Conservation (phyloP, 2,329 filamentous ascomycete species). For the Tolypocladium tropicale region DNA sequence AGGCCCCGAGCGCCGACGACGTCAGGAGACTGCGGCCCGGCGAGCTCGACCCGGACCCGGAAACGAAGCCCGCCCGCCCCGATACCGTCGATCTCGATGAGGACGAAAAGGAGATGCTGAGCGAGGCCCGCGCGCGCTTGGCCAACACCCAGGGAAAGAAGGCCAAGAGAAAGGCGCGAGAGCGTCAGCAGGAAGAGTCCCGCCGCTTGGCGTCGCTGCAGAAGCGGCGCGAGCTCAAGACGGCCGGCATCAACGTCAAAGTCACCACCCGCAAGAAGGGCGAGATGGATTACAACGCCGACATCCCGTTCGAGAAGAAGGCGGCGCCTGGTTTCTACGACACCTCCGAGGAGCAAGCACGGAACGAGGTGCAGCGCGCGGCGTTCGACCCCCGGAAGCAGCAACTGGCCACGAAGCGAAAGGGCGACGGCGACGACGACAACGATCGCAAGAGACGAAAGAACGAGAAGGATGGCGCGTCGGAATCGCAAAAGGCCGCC, state of each 20-base stretch:
- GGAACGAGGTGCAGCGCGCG: slow-evolving; percentile 75
- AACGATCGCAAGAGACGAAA: slow-evolving; percentile 79
- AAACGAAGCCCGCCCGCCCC: slow-evolving; percentile 88
- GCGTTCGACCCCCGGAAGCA: slow-evolving; percentile 89
- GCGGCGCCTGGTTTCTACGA: slow-evolving; percentile 87
- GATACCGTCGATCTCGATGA: slow-evolving; percentile 98
- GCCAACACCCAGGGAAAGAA: slow-evolving; percentile 99
- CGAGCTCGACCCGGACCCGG: slow-evolving; percentile 93
- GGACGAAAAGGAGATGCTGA: slow-evolving; percentile 99
- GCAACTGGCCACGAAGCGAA: slow-evolving; percentile 83
- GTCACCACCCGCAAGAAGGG: slow-evolving; percentile 84
- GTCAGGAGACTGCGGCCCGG: slow-evolving; percentile 81
- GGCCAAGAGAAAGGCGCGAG: slow-evolving; percentile 92
- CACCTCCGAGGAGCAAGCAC: slow-evolving; percentile 68
- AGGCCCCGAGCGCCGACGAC: slow-evolving; percentile 85
- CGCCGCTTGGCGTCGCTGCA: slow-evolving; percentile 81
- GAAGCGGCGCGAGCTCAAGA: slow-evolving; percentile 93
- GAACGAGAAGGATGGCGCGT: slow-evolving; percentile 73
- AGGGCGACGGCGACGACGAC: slow-evolving; percentile 80
- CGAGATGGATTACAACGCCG: slow-evolving; percentile 99
- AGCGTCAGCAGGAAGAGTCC: slow-evolving; percentile 91
- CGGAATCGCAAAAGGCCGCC: slow-evolving; percentile 73
- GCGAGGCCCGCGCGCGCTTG: slow-evolving; percentile 88
- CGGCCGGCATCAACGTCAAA: slow-evolving; percentile 97
- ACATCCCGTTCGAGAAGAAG: slow-evolving; percentile 94